These are phyloP conservation scores for Rhinocladiella similis DNA, from an alignment of 2,329 filamentous ascomycete species.

Conservation along the genomic window DNA sequence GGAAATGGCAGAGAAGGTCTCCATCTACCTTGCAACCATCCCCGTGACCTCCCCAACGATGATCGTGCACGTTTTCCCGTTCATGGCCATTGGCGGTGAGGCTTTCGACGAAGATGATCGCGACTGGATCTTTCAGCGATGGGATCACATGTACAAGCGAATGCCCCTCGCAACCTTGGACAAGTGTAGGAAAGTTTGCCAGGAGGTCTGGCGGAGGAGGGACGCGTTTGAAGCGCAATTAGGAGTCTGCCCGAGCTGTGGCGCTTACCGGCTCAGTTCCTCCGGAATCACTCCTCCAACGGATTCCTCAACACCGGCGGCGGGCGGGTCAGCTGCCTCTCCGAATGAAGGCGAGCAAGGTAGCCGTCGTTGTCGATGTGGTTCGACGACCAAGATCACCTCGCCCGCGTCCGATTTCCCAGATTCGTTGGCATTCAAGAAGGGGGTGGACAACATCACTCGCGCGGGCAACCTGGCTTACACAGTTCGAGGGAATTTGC, in stretches of 20 bases:
- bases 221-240: constrained; percentile 52
- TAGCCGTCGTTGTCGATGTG: neutral
- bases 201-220: constrained; percentile 65
- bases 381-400: neutral
- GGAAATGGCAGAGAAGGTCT: constrained; percentile 60
- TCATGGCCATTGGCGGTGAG: constrained; percentile 66
- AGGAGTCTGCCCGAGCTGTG: constrained; percentile 14
- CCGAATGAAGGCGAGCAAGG: neutral
- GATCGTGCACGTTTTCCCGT: constrained; percentile 69
- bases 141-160: constrained; percentile 58
- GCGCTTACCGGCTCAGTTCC: neutral
- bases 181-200: constrained; percentile 62
- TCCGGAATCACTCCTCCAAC: neutral
- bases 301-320: neutral
- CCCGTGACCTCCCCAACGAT: constrained; percentile 61
- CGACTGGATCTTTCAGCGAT: constrained; percentile 62
- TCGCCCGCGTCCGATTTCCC: neutral
- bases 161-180: constrained; percentile 68
- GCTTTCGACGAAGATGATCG: constrained; percentile 60
- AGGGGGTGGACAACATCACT: constrained; percentile 8
- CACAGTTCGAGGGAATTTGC: constrained; percentile 62
- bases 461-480: constrained; percentile 56
- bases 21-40: constrained; percentile 62
- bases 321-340: neutral
- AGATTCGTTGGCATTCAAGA: constrained; percentile 6